Evolutionary conservation across 495 filamentous ascomycete species (phyloP).

Genomic region (Pyronema omphalodes): DNA sequence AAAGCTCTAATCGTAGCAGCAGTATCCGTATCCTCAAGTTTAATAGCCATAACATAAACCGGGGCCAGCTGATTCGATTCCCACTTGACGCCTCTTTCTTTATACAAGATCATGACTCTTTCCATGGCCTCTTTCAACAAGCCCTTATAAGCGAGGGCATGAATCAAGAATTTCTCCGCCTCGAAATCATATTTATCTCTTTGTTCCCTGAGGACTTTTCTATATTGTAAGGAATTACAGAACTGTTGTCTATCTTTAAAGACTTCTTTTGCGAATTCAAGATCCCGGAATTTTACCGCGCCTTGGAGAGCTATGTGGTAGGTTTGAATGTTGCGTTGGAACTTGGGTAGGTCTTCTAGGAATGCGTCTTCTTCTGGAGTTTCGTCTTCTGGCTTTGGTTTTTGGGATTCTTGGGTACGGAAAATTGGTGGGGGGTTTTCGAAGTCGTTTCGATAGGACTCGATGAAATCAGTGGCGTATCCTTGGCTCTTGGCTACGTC

Average conservation of each 20-base stretch:
- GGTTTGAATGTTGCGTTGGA: constrained; percentile 17
- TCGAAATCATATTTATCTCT: constrained; percentile 10
- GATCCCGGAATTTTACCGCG: constrained; percentile 9
- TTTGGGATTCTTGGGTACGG: not conserved
- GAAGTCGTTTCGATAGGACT: constrained; percentile 9
- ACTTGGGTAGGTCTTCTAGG: not conserved
- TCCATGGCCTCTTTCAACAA: constrained; percentile 16
- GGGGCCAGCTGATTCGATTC: constrained; percentile 12
- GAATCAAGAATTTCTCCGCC: constrained; percentile 13
- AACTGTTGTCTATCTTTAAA: constrained; percentile 8
- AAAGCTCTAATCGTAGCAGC: constrained; percentile 6
- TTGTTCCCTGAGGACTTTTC: not conserved
- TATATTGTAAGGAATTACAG: constrained; percentile 12
- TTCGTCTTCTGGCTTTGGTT: not conserved
- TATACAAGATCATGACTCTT: constrained; percentile 5
- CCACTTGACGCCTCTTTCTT: constrained; percentile 11
- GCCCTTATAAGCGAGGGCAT: constrained; percentile 12
- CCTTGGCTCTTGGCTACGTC: constrained; percentile 13
- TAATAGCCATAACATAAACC: constrained; percentile 14
- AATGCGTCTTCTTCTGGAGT: not conserved
- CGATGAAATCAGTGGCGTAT: constrained; percentile 5
- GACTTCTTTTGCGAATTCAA: constrained; percentile 15
- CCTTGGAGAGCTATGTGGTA: constrained; percentile 11
- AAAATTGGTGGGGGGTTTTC: not conserved
- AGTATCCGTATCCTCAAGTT: constrained; percentile 15